Evolutionary conservation across 768 basidiomycete genomes (phyloP).

Genomic region (Tricholoma furcatifolium): DNA sequence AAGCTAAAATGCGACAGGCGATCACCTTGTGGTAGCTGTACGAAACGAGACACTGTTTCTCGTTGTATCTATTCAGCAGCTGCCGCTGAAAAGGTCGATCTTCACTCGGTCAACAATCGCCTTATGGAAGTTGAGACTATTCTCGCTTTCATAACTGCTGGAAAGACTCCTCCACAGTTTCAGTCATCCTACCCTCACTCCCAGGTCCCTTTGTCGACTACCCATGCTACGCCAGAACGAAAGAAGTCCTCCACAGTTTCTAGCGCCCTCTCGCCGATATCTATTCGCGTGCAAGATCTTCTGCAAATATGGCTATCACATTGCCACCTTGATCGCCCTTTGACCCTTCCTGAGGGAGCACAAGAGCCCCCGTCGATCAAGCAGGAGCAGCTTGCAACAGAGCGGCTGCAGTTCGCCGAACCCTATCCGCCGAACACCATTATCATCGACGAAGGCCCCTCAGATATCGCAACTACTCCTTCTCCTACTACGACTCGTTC

Average conservation of each 20-base stretch:
- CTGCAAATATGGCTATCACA: conserved; percentile 60
- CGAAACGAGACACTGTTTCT: conserved; percentile 72
- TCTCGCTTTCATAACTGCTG: conserved; percentile 48
- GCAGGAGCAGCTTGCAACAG: conserved; percentile 27
- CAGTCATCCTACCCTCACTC: conserved; percentile 34
- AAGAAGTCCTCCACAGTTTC: conserved; percentile 32
- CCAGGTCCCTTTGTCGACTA: conserved; percentile 11
- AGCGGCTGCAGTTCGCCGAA: conserved; percentile 14
- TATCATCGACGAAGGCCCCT: conserved; percentile 10
- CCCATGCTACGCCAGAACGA: conserved; percentile 22
- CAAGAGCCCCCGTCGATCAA: conserved; percentile 26
- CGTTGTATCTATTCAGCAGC: conserved; percentile 79
- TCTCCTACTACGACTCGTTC: neutral
- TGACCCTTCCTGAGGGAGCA: neutral
- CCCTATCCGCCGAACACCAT: conserved; percentile 15
- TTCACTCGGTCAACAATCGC: conserved; percentile 82
- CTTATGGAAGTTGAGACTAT: conserved; percentile 67
- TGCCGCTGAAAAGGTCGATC: conserved; percentile 84
- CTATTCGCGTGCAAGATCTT: conserved; percentile 57
- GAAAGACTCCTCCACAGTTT: conserved; percentile 34
- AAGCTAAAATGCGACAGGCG: conserved; percentile 85
- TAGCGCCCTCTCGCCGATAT: conserved; percentile 45
- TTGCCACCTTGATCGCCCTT: conserved; percentile 33
- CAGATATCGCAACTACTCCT: conserved; percentile 1
- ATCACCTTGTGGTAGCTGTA: conserved; percentile 74